Evolutionary conservation across 805 yeast genomes (phyloP).

Genomic region (Cyberlindnera xylosilytica): DNA sequence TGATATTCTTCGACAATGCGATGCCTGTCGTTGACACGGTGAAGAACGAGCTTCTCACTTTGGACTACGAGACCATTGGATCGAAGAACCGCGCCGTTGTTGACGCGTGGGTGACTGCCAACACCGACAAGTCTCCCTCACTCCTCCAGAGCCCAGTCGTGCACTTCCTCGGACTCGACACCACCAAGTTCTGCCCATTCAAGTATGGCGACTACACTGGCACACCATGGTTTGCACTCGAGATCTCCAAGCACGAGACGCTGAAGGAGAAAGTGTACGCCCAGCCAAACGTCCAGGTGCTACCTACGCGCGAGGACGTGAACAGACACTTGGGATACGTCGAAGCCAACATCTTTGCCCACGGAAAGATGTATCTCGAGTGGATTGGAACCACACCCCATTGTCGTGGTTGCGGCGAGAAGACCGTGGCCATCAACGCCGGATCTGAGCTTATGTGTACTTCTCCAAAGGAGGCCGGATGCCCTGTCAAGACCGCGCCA

Average conservation of each 20-base stretch:
- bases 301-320: slow-evolving; percentile 22
- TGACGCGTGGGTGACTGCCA: slow-evolving; percentile 24
- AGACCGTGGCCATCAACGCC: slow-evolving; percentile 58
- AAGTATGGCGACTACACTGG: slow-evolving; percentile 53
- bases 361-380: slow-evolving; percentile 79
- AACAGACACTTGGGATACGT: slow-evolving; percentile 25
- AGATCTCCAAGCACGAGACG: slow-evolving; percentile 37
- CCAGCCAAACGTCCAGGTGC: slow-evolving; percentile 6
- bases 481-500: slow-evolving; percentile 25
- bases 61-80: slow-evolving; percentile 19
- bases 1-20: slow-evolving; percentile 34
- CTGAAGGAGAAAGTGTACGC: slow-evolving; percentile 9
- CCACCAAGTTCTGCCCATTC: slow-evolving; percentile 35
- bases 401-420: slow-evolving; percentile 86
- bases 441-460: slow-evolving; percentile 60
- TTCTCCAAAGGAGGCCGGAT: slow-evolving; percentile 6
- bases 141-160: slow-evolving; percentile 19
- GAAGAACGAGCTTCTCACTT: slow-evolving; percentile 6
- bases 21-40: slow-evolving; percentile 26
- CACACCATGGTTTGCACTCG: slow-evolving; percentile 62
- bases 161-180: slow-evolving; percentile 42
- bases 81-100: slow-evolving; percentile 14
- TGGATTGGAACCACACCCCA: slow-evolving; percentile 73
- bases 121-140: slow-evolving; percentile 7
- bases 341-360: slow-evolving; percentile 71